A percentile compares a stretch with the other conserved stretches of the same genome.
These are phyloP conservation scores for Boletus smithii DNA, from an alignment of 1,284 basidiomycete genomes.

Conservation along the genomic window DNA sequence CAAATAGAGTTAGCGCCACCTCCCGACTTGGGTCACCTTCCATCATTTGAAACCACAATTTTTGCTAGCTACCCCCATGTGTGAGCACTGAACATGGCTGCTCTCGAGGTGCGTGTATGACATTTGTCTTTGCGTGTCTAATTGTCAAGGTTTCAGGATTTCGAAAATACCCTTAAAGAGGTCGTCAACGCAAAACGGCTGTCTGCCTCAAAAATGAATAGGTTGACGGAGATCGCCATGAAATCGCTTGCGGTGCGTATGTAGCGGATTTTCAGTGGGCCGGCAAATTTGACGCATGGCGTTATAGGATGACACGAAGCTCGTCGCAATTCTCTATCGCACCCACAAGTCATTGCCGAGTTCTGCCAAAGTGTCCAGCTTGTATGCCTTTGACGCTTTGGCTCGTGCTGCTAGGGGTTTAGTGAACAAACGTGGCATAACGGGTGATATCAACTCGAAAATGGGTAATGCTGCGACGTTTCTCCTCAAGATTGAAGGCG, in stretches of 20 bases:
- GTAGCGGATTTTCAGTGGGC: background rate
- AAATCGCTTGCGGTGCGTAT: slow-evolving; percentile 66
- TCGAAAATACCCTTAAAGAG: slow-evolving; percentile 74
- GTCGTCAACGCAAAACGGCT: slow-evolving; percentile 77
- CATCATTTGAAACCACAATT: slow-evolving; percentile 1
- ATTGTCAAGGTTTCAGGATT: slow-evolving; percentile 49
- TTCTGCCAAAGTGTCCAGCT: slow-evolving; percentile 70
- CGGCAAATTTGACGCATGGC: slow-evolving; percentile 5
- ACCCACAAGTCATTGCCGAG: slow-evolving; percentile 75
- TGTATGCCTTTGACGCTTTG: slow-evolving; percentile 90
- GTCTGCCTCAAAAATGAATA: slow-evolving; percentile 79
- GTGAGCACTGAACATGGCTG: slow-evolving; percentile 21
- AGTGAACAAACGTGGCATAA: slow-evolving; percentile 60
- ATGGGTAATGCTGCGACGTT: slow-evolving; percentile 79
- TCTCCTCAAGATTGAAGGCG: slow-evolving; percentile 79
- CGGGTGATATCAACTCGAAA: slow-evolving; percentile 50
- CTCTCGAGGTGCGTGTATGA: slow-evolving; percentile 23
- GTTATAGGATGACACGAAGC: slow-evolving; percentile 72
- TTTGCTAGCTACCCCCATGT: slow-evolving; percentile 21
- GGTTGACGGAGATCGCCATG: slow-evolving; percentile 69
- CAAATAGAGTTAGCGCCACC: slow-evolving; percentile 22
- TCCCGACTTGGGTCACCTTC: slow-evolving; percentile 2
- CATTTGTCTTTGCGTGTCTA: background rate
- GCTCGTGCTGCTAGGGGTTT: slow-evolving; percentile 75
- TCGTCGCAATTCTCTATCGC: slow-evolving; percentile 82